Base-by-base conservation (phyloP, 495 filamentous ascomycete species). In the Hypoxylon perforatum region DNA sequence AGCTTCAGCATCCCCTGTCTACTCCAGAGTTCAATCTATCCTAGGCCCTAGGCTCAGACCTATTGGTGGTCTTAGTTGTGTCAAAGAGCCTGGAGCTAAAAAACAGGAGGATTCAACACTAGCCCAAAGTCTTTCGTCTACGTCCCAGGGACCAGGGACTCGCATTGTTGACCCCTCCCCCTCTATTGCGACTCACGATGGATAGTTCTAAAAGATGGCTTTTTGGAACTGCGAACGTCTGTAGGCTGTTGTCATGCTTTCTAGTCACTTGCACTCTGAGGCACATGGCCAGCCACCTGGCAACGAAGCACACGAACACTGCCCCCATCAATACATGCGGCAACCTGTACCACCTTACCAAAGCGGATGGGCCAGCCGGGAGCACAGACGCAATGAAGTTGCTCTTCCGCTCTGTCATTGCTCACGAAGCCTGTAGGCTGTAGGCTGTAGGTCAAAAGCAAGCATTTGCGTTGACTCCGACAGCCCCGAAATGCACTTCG, bases 261-360 rank as follows among this genome's bases (percentile, higher is more conserved):
- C 39, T 42, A 17, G n/a, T n/a, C 4, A 18, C n/a, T 15, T 6
- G 15, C 39, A 42, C 39, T 15, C 14, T 42, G 35, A 39, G 35
- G 11, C 44, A 38, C n/a, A 49, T 14, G 28, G 25, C 55, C 45
- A 56, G 38, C 51, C 46, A 52, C 46, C 25, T 49, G 22, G 28
- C 17, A 46, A 36, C 21, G 23, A 58, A 45, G 21, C 33, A 62
- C 21, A 46, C 39, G 22, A 57, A 12, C 28, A 39, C 36, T 3
- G 44, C 48, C 63, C 61, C 56, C 64, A 63, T 68, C 19, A 53
- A 59, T 36, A 42, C 57, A 55, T 63, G 65, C 59, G 41, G 35
- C 39, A 22, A 57, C 46, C 39, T 51, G 65, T 68, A 59, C 55
- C 59, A 68, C 65, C 59, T 63, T 62, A 68, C 65, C 17, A 44